A percentile compares a stretch with the other conserved stretches of the same genome.
Conservation (phyloP, 2,329 filamentous ascomycete species). For the Penicillium sp. region DNA sequence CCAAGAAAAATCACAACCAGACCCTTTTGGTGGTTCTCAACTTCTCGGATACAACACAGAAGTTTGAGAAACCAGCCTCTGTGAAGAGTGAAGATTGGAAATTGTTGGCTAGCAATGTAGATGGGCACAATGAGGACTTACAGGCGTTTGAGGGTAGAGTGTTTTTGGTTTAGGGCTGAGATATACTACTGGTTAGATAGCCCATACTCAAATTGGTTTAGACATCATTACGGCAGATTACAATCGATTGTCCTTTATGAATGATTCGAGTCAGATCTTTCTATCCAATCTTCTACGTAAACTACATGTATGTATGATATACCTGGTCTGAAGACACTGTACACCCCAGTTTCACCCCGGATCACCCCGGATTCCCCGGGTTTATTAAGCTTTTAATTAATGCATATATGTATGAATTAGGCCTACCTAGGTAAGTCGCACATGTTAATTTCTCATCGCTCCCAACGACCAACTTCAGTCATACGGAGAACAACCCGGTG, state of each 20-base stretch:
- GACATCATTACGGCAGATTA: not conserved
- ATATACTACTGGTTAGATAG: conserved; percentile 1
- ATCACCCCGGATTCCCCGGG: too few species aligned
- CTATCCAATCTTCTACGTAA: not conserved
- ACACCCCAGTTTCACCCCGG: not conserved
- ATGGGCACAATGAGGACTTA: conserved; percentile 24
- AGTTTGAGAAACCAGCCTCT: not conserved
- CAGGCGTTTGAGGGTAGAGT: conserved; percentile 38
- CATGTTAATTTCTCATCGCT: not conserved
- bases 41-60: conserved; percentile 13
- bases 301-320: too few species aligned
- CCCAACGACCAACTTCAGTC: not conserved
- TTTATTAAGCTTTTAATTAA: not conserved
- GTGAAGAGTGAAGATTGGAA: conserved; percentile 12
- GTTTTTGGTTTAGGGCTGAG: conserved; percentile 21
- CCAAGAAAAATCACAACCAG: conserved; percentile 14
- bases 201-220: not conserved
- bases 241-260: not conserved
- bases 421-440: not conserved
- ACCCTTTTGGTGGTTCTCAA: conserved; percentile 18
- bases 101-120: conserved; percentile 26
- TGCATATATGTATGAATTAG: not conserved
- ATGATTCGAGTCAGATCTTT: not conserved
- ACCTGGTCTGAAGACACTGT: not conserved
- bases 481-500: not conserved